Base-by-base conservation (phyloP, 108 stramenopile species). In the Nitzschia putrida region DNA sequence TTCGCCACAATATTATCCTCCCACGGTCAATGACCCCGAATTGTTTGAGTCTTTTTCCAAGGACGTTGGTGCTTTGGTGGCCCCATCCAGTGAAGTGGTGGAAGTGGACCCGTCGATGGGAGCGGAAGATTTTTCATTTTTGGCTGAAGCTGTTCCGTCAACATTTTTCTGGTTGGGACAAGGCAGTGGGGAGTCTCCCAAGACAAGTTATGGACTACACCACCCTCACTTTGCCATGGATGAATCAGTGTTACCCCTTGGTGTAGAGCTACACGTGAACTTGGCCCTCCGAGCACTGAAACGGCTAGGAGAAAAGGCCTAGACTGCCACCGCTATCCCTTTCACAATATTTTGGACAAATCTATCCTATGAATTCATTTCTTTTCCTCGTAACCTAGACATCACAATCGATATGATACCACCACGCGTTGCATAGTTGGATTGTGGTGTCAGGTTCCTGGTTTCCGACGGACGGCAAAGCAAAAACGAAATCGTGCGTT, bases 51-150 rank as follows among this genome's bases (percentile, higher is more conserved):
- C 66, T 24, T 88, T 83, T 44, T 82, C 91, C 3, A 83, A 80
- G 47, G 37, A 77, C 13, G 86, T 92, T 20, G 93, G 88, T 9
- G 87, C 83, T 9, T 42, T 89, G 65, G 83, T 94, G 18, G 58
- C 89, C 21, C 69, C 72, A 20, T 69, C 61, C 22, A 82, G 80
- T 8, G 47, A 67, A 8, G 38, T 84, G 5, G 65, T 69, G 26
- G 65, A 72, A 9, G 78, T 86, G 47, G 88, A 91, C 57, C 93
- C 91, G 2, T 92, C 96, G 25, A 94, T 97, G 92, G 96, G 92
- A 8, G 96, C 83, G 2, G 96, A 97, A 78, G 96, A 97, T 61
- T 97, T 97, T 80, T 77, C 85, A 0, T 97, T 89, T 69, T 52
- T 94, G 10, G 90, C 92, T 0, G 83, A 95, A 52, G 57, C 68